phyloP scores from a whole-genome alignment of 495 filamentous ascomycete species.

The Niebla homalea region DNA sequence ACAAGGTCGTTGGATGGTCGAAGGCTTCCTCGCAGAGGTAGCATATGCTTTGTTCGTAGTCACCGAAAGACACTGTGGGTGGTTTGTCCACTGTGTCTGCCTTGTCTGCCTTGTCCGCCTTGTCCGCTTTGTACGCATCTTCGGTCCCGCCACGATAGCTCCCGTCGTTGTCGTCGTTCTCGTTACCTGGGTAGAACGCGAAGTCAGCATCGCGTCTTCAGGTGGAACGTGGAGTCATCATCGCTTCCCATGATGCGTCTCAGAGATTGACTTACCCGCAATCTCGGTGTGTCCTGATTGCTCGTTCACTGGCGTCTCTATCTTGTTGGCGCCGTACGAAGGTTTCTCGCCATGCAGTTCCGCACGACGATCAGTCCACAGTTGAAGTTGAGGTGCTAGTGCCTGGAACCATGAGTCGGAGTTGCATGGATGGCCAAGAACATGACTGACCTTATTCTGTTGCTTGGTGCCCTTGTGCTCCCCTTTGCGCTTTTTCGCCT shows the following conservation, averaged over 20 bases:
- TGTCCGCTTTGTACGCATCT: too few species aligned
- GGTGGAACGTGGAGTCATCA: neutral
- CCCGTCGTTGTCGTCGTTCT: too few species aligned
- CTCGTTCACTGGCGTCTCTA: constrained; percentile 16
- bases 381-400: constrained; percentile 58
- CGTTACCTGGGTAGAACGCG: too few species aligned
- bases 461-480: constrained; percentile 34
- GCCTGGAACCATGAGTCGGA: constrained; percentile 24
- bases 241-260: neutral
- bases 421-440: neutral
- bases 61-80: too few species aligned
- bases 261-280: constrained; percentile 15
- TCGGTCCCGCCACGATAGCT: too few species aligned
- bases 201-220: too few species aligned
- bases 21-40: neutral
- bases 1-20: too few species aligned
- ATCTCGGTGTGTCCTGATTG: constrained; percentile 18
- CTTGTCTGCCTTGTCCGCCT: too few species aligned
- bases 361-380: constrained; percentile 78
- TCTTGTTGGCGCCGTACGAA: constrained; percentile 2
- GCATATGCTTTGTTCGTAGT: too few species aligned
- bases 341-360: constrained; percentile 56
- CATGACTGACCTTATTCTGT: constrained; percentile 32
- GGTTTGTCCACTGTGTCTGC: too few species aligned
- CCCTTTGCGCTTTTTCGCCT: constrained; percentile 60